phyloP scores from a whole-genome alignment of 768 basidiomycete genomes.

The Scleroderma bovista region DNA sequence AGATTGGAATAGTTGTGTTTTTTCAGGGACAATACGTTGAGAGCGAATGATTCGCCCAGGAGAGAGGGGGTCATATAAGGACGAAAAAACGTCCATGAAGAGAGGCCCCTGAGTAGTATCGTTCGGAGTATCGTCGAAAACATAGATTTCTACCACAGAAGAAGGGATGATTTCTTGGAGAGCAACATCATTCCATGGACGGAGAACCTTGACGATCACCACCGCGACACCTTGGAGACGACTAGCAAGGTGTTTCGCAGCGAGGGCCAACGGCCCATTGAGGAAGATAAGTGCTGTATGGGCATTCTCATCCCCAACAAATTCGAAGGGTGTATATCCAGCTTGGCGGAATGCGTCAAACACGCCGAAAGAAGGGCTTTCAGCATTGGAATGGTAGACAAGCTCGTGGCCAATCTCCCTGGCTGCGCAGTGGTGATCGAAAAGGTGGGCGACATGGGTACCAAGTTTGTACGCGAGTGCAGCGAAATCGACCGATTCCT shows the following conservation, averaged over 20 bases:
- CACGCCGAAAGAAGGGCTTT: conserved; percentile 30
- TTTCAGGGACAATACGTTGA: conserved; percentile 54
- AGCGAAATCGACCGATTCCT: conserved; percentile 77
- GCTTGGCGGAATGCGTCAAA: conserved; percentile 46
- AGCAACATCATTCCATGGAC: conserved; percentile 74
- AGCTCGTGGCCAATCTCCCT: conserved; percentile 68
- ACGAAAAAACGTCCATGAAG: conserved; percentile 66
- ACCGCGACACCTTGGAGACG: conserved; percentile 51
- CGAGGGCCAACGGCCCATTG: conserved; percentile 73
- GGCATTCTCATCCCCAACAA: conserved; percentile 60
- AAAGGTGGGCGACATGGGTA: conserved; percentile 80
- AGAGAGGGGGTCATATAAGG: conserved; percentile 40
- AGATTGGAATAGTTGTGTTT: conserved; percentile 47
- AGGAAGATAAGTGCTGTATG: conserved; percentile 61
- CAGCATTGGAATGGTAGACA: conserved; percentile 31
- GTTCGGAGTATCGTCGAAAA: conserved; percentile 74
- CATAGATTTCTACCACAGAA: conserved; percentile 54
- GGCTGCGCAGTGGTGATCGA: conserved; percentile 78
- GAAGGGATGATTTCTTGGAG: conserved; percentile 56
- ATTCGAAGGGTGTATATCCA: conserved; percentile 76
- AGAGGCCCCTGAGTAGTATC: conserved; percentile 56
- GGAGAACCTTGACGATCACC: conserved; percentile 70
- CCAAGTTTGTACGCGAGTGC: conserved; percentile 67
- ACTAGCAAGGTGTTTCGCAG: conserved; percentile 47
- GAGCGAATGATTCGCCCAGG: conserved; percentile 41